Evolutionary conservation across 2,329 filamentous ascomycete species (phyloP).

Genomic region (Fusarium mundagurra): DNA sequence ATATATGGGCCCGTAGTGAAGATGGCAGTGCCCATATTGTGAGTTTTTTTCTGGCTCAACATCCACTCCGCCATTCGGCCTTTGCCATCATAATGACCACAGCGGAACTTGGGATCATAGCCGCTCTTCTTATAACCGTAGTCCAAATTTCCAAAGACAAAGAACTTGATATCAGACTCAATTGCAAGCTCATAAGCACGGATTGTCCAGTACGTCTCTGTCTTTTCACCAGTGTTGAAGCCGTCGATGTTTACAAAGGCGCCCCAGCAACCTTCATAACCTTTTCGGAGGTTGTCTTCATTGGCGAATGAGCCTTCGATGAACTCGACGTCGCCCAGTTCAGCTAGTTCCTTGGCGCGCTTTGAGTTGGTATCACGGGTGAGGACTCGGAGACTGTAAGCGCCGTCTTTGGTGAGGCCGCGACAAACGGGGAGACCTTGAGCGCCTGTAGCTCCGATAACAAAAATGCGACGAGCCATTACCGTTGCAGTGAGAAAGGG

Average conservation of each 20-base stretch:
- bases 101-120: conserved; percentile 56
- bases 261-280: neutral
- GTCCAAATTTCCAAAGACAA: conserved; percentile 61
- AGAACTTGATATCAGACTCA: conserved; percentile 47
- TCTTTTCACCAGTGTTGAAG: conserved; percentile 24
- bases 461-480: conserved; percentile 4
- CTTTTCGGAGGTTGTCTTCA: neutral
- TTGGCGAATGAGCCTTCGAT: conserved; percentile 9
- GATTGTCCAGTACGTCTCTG: conserved; percentile 17
- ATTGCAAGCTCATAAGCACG: conserved; percentile 6
- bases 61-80: conserved; percentile 58
- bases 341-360: neutral
- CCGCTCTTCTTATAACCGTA: conserved; percentile 58
- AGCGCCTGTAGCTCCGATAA: conserved; percentile 15
- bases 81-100: conserved; percentile 61
- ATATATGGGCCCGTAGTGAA: conserved; percentile 27
- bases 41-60: conserved; percentile 45
- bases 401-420: neutral
- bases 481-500: fast-evolving
- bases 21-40: neutral
- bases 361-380: neutral
- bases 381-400: conserved; percentile 9
- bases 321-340: neutral
- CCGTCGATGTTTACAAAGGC: conserved; percentile 23
- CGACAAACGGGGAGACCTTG: conserved; percentile 16